Conservation (phyloP, 1,284 basidiomycete genomes). For the Austroboletus niveus region DNA sequence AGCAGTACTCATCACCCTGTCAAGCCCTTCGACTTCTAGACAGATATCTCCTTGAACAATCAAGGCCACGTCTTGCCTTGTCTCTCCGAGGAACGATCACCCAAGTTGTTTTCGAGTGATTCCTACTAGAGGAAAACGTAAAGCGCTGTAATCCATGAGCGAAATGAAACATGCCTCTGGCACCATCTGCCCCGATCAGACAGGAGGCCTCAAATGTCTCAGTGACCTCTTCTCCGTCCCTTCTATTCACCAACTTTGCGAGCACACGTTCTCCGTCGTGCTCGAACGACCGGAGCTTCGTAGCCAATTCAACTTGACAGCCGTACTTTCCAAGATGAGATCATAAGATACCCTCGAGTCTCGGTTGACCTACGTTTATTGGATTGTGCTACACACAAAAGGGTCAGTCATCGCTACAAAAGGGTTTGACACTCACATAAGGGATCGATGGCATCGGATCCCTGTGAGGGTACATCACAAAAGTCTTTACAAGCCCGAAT, state of each 20-base stretch:
- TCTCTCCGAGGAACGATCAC: constrained; percentile 46
- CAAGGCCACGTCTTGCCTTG: constrained; percentile 32
- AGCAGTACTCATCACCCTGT: constrained; percentile 30
- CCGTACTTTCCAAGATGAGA: constrained; percentile 27
- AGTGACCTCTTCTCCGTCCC: constrained; percentile 9
- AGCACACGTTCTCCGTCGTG: constrained; percentile 27
- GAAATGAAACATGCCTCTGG: constrained; percentile 22
- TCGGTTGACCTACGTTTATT: constrained; percentile 33
- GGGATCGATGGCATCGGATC: constrained; percentile 29
- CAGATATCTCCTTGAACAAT: constrained; percentile 41
- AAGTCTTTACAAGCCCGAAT: constrained; percentile 15
- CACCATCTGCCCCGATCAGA: constrained; percentile 42
- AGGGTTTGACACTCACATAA: constrained; percentile 19
- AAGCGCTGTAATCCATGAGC: not conserved
- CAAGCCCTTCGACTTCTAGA: constrained; percentile 29
- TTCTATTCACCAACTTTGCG: constrained; percentile 23
- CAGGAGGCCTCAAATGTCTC: constrained; percentile 28
- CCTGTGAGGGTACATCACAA: not conserved
- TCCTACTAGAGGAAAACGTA: constrained; percentile 7
- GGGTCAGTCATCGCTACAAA: constrained; percentile 9
- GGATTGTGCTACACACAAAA: constrained; percentile 8
- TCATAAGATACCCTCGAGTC: constrained; percentile 33
- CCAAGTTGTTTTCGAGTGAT: constrained; percentile 43
- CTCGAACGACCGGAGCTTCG: constrained; percentile 32
- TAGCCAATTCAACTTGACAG: constrained; percentile 31